Conservation (phyloP, 768 basidiomycete species). For the Termitomyces sp. region DNA sequence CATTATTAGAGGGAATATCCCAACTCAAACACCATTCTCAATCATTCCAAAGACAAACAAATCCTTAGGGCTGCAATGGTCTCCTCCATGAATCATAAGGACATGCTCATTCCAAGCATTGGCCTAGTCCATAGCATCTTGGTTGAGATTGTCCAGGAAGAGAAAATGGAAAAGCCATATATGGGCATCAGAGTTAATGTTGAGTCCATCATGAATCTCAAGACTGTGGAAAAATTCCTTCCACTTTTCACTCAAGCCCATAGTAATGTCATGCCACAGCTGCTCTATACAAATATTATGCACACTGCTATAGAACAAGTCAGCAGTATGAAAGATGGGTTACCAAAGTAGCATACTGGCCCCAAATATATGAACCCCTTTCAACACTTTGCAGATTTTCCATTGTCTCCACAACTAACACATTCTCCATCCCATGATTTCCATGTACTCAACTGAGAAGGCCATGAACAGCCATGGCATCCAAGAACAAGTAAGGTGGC, state of each 20-base stretch:
- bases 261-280: constrained; percentile 35
- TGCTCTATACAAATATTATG: constrained; percentile 37
- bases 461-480: constrained; percentile 20
- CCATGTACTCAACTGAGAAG: constrained; percentile 28
- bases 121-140: constrained; percentile 18
- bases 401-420: constrained; percentile 30
- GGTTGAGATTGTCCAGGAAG: constrained; percentile 9
- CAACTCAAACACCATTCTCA: background rate
- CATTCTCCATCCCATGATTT: constrained; percentile 37
- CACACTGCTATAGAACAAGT: constrained; percentile 26
- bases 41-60: constrained; percentile 20
- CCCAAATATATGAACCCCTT: too few relatives aligned
- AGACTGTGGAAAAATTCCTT: constrained; percentile 31
- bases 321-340: background rate
- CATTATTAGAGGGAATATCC: background rate
- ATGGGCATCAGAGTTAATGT: constrained; percentile 22
- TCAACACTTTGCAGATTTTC: constrained; percentile 11
- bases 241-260: constrained; percentile 35
- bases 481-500: constrained; percentile 23
- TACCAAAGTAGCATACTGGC: too few relatives aligned
- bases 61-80: constrained; percentile 21
- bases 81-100: constrained; percentile 17
- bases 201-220: constrained; percentile 24
- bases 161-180: constrained; percentile 40
- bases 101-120: constrained; percentile 33